Evolutionary conservation across 2,329 filamentous ascomycete species (phyloP).

Genomic region (Botrytis aclada): DNA sequence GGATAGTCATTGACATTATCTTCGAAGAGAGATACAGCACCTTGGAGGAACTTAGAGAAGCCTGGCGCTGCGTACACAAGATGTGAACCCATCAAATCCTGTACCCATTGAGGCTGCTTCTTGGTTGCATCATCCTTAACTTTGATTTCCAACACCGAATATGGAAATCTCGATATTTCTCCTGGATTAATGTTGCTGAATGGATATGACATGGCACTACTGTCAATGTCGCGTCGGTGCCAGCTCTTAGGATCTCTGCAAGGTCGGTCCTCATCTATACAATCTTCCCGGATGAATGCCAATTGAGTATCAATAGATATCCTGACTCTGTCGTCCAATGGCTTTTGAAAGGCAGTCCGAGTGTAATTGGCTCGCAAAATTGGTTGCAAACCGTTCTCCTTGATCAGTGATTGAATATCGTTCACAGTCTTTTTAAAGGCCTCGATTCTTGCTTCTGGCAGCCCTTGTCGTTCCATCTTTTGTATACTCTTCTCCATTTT

Average conservation of each 20-base stretch:
- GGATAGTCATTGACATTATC: slow-evolving; percentile 94
- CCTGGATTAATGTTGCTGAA: slow-evolving; percentile 85
- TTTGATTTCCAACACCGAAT: slow-evolving; percentile 90
- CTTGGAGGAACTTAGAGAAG: slow-evolving; percentile 97
- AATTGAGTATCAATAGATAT: slow-evolving; percentile 92
- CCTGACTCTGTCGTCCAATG: slow-evolving; percentile 82
- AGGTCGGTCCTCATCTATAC: slow-evolving; percentile 76
- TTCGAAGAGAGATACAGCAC: slow-evolving; percentile 86
- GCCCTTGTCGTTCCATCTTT: slow-evolving; percentile 79
- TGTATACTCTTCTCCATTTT: slow-evolving; percentile 86
- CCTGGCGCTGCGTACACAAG: slow-evolving; percentile 83
- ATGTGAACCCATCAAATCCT: slow-evolving; percentile 89
- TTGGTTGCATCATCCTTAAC: slow-evolving; percentile 62
- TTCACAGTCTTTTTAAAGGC: slow-evolving; percentile 69
- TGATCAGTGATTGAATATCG: slow-evolving; percentile 77
- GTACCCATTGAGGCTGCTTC: slow-evolving; percentile 79
- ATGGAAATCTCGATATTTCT: slow-evolving; percentile 87
- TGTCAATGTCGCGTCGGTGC: slow-evolving; percentile 90
- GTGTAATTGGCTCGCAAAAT: slow-evolving; percentile 89
- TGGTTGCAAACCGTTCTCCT: slow-evolving; percentile 73
- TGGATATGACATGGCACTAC: slow-evolving; percentile 76
- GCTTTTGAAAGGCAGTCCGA: slow-evolving; percentile 94
- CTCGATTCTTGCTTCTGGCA: slow-evolving; percentile 62
- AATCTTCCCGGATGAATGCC: slow-evolving; percentile 77
- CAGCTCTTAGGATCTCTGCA: slow-evolving; percentile 85